A percentile compares a stretch with the other conserved stretches of the same genome.
Conservation (phyloP, 257 asterid species). For the Solanum chiquidenum region DNA sequence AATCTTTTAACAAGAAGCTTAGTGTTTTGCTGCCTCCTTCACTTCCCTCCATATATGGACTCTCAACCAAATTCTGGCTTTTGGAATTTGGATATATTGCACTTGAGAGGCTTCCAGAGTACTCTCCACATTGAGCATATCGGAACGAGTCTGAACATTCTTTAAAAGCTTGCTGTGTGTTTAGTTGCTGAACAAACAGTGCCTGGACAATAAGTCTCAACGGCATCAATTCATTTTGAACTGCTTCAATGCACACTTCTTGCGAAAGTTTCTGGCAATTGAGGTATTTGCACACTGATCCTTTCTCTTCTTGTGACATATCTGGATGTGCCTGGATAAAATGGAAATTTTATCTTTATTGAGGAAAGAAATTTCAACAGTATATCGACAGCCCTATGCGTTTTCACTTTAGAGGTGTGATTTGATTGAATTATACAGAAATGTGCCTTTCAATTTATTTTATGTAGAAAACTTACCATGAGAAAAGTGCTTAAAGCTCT, state of each 20-base stretch:
- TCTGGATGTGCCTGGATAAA: constrained; percentile 36
- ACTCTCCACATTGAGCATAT: constrained; percentile 29
- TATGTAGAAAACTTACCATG: constrained; percentile 20
- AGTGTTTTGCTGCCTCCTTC: constrained; percentile 26
- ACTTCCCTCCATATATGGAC: constrained; percentile 28
- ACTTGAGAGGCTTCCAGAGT: constrained; percentile 36
- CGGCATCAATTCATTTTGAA: constrained; percentile 65
- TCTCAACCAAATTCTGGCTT: constrained; percentile 29
- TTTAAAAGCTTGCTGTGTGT: constrained; percentile 58
- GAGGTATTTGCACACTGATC: constrained; percentile 45
- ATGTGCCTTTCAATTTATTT: not conserved
- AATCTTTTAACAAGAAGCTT: constrained; percentile 31
- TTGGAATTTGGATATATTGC: constrained; percentile 39
- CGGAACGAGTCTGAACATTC: constrained; percentile 60
- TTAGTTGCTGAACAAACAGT: constrained; percentile 59
- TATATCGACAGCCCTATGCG: not conserved
- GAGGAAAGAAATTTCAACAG: not conserved
- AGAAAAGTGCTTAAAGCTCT: constrained; percentile 42
- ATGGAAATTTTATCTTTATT: not conserved
- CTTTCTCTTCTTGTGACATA: constrained; percentile 56
- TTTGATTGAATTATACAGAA: not conserved
- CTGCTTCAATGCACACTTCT: constrained; percentile 53
- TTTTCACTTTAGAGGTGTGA: not conserved
- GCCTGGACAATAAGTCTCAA: constrained; percentile 65
- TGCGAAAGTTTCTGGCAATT: constrained; percentile 66